Evolutionary conservation across 108 stramenopile species (phyloP), one percentile per base, ranked within the genome.

Genomic region (Cyclostephanos tholiformis): DNA sequence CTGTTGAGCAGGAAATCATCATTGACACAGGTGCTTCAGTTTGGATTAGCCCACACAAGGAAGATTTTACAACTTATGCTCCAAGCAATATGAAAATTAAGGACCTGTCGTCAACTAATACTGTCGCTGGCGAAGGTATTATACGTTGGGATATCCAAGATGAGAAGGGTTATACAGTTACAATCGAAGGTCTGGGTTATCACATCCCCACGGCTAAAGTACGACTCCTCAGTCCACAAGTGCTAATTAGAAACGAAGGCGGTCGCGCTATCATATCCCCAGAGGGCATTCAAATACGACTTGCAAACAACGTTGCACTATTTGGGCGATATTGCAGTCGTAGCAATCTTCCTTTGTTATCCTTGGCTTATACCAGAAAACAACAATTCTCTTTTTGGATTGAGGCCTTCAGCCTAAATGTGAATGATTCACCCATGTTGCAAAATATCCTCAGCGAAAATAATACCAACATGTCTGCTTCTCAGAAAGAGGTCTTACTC

Each of bases 161-260:
- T 29, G 22, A 30, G 8, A 13, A 39, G 41, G 68, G 53, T 12
- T 8, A 38, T 56, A 11, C 19, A 6, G 53, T 41, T 12, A 25
- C 25, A 11, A 6, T 65, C 9, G 53, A 32, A 12, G 27, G 41
- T 14, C 25, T 26, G 39, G 68, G 68, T 2, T 69, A 36, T 30
- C 68, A 69, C 38, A 19, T 69, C 35, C 51, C 68, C 19, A 29
- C 14, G 4, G 68, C 55, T 2, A 43, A 52, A 4, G 64, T 65
- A 22, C 55, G 68, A 11, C 48, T 69, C 27, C 55, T 69, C 23
- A 57, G 68, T 36, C 68, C 68, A 13, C 68, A 56, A 20, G 16
- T 46, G 9, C 55, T 69, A 4, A 27, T 56, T 6, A 20, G 20
- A 36, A 14, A 41, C 10, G 19, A 14, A 9, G 17, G 43, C 13